phyloP scores from a whole-genome alignment of 805 yeast species.

The Ogataea nonfermentans region DNA sequence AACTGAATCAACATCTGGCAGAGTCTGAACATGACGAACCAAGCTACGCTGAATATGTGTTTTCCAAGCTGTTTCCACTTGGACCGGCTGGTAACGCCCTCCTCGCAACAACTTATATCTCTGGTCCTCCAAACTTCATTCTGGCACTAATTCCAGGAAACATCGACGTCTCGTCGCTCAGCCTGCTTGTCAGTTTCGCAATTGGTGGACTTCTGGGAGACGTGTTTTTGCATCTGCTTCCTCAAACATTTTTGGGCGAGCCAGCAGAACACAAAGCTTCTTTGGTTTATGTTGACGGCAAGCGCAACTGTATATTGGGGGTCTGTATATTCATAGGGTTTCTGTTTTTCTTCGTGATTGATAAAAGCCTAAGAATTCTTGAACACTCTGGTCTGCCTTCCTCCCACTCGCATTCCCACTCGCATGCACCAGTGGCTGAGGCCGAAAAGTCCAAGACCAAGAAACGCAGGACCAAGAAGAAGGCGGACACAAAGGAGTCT shows the following conservation, averaged over 20 bases:
- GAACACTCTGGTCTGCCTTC: constrained; percentile 38
- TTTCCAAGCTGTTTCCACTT: constrained; percentile 46
- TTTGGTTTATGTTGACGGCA: constrained; percentile 51
- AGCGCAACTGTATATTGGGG: constrained; percentile 49
- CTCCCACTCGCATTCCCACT: constrained; percentile 46
- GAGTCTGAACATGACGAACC: constrained; percentile 10
- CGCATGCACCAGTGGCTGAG: constrained; percentile 34
- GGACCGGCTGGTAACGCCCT: constrained; percentile 63
- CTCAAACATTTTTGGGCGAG: constrained; percentile 63
- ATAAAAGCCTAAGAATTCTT: constrained; percentile 55
- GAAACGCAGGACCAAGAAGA: constrained; percentile 17
- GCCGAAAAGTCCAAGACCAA: constrained; percentile 18
- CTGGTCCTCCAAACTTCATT: constrained; percentile 61
- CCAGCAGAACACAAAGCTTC: constrained; percentile 39
- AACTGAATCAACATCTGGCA: constrained; percentile 31
- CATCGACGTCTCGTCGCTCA: constrained; percentile 49
- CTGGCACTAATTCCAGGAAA: constrained; percentile 56
- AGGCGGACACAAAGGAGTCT: constrained; percentile 14
- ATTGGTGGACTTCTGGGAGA: constrained; percentile 77
- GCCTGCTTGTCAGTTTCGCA: constrained; percentile 66
- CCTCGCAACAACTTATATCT: constrained; percentile 60
- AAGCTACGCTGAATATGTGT: constrained; percentile 38
- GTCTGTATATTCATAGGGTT: constrained; percentile 60
- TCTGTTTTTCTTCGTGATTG: constrained; percentile 56
- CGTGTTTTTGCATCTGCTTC: constrained; percentile 67